phyloP scores from a whole-genome alignment of 1,284 basidiomycete species.

The Cutaneotrichosporon sp. region DNA sequence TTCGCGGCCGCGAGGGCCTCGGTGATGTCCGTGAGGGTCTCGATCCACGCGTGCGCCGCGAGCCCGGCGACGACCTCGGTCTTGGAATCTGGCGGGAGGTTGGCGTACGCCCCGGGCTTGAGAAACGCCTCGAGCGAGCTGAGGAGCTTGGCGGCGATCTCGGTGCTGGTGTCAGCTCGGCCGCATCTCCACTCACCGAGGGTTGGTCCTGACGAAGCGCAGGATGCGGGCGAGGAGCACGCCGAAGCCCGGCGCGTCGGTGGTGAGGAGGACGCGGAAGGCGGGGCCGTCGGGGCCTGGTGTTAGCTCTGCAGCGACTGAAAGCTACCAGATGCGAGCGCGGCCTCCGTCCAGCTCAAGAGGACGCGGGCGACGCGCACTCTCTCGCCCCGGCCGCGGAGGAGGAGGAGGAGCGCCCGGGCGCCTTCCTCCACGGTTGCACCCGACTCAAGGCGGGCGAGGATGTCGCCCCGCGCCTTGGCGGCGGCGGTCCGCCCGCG shows the following conservation, averaged over 20 bases:
- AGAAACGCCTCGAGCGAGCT: conserved; percentile 26
- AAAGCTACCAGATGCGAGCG: conserved; percentile 7
- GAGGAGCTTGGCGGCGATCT: conserved; percentile 18
- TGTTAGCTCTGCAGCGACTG: not conserved
- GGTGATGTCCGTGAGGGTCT: conserved; percentile 30
- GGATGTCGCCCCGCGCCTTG: not conserved
- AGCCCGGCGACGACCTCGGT: conserved; percentile 24
- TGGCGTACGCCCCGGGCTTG: conserved; percentile 21
- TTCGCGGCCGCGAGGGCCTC: conserved; percentile 38
- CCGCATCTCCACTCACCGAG: conserved; percentile 9
- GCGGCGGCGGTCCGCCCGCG: conserved; percentile 30
- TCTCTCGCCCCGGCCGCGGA: conserved; percentile 14
- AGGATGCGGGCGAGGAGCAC: conserved; percentile 21
- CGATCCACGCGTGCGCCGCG: conserved; percentile 35
- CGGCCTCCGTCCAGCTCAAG: conserved; percentile 25
- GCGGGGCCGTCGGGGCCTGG: not conserved
- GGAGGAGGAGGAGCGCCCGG: conserved; percentile 24
- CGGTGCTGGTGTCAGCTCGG: conserved; percentile 22
- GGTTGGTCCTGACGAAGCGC: conserved; percentile 19
- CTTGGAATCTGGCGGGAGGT: conserved; percentile 3
- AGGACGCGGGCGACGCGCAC: conserved; percentile 22
- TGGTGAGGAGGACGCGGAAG: not conserved
- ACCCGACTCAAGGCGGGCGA: conserved; percentile 9
- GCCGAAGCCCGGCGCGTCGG: conserved; percentile 10
- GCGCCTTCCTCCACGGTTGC: conserved; percentile 15